phyloP scores from a whole-genome alignment of 1,284 basidiomycete genomes.

The Malassezia brasiliensis region DNA sequence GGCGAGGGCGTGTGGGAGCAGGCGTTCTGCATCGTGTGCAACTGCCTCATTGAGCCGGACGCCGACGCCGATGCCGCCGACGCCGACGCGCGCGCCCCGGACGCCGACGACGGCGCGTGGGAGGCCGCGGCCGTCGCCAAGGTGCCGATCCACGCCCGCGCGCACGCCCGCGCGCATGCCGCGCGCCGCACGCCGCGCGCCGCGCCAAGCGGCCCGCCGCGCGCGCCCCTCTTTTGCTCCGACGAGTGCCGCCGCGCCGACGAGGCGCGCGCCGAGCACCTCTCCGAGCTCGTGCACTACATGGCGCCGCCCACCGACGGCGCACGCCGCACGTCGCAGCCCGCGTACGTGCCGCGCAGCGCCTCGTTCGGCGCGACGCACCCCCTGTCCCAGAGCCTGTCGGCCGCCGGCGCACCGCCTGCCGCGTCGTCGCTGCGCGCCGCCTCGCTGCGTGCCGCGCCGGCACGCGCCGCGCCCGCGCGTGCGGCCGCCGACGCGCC shows the following conservation, averaged over 20 bases:
- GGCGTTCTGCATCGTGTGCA: slow-evolving; percentile 15
- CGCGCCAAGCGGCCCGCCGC: too few species aligned
- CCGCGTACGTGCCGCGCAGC: neutral
- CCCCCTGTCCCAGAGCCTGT: too few species aligned
- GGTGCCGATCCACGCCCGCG: neutral
- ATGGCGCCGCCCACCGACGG: neutral
- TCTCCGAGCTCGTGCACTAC: slow-evolving; percentile 17
- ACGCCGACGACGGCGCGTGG: slow-evolving; percentile 5
- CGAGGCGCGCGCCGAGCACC: neutral
- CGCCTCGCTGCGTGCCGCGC: too few species aligned
- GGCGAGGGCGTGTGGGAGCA: slow-evolving; percentile 17
- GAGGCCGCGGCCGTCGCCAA: slow-evolving; percentile 10
- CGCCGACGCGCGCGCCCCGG: neutral
- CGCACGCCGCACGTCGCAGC: neutral
- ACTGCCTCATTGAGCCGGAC: slow-evolving; percentile 15
- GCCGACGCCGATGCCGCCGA: neutral
- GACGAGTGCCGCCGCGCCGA: slow-evolving; percentile 9
- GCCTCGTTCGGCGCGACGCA: neutral
- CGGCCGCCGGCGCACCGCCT: too few species aligned
- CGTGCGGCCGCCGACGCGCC: too few species aligned
- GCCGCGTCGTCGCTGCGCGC: too few species aligned
- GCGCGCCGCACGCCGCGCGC: neutral
- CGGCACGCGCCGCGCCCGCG: too few species aligned
- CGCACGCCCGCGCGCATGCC: too few species aligned
- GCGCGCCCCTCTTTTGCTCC: slow-evolving; percentile 12